Percentiles rank a stretch among this genome's conserved stretches.
Conservation (phyloP, 1,139 yeast species). For the Magnusiomyces sp. region DNA sequence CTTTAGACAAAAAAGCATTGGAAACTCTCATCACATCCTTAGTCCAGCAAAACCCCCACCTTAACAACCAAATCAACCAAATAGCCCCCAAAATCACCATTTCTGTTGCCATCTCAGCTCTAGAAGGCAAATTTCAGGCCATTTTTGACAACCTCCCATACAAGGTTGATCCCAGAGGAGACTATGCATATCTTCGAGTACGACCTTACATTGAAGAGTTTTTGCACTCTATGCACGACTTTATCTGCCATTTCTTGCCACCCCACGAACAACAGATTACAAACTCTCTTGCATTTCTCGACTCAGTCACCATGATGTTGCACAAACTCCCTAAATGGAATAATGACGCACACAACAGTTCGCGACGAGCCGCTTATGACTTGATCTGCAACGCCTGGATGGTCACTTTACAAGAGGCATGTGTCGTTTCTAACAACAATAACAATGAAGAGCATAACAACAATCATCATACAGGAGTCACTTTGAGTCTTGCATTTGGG, state of each 20-base stretch:
- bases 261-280: conserved; percentile 56
- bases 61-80: conserved; percentile 43
- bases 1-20: conserved; percentile 50
- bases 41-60: conserved; percentile 54
- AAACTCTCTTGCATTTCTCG: conserved; percentile 58
- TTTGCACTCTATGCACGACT: conserved; percentile 69
- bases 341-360: conserved; percentile 64
- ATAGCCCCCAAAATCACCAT: conserved; percentile 55
- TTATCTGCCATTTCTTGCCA: conserved; percentile 68
- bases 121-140: conserved; percentile 40
- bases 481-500: conserved; percentile 37
- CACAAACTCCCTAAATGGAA: conserved; percentile 66
- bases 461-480: too few species aligned
- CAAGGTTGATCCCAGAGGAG: conserved; percentile 63
- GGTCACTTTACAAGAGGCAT: conserved; percentile 46
- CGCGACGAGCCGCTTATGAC: conserved; percentile 64
- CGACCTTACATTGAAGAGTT: conserved; percentile 69
- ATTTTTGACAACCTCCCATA: conserved; percentile 56
- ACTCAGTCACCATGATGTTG: conserved; percentile 55
- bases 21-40: conserved; percentile 46
- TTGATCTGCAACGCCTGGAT: conserved; percentile 75
- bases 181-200: conserved; percentile 81
- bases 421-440: conserved; percentile 11
- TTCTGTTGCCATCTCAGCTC: conserved; percentile 42
- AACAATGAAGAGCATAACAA: too few species aligned